Percentiles rank a stretch among this genome's conserved stretches.
These are phyloP conservation scores for Selaginella tamariscina DNA, from an alignment of 75 land plant species.

Conservation along the genomic window DNA sequence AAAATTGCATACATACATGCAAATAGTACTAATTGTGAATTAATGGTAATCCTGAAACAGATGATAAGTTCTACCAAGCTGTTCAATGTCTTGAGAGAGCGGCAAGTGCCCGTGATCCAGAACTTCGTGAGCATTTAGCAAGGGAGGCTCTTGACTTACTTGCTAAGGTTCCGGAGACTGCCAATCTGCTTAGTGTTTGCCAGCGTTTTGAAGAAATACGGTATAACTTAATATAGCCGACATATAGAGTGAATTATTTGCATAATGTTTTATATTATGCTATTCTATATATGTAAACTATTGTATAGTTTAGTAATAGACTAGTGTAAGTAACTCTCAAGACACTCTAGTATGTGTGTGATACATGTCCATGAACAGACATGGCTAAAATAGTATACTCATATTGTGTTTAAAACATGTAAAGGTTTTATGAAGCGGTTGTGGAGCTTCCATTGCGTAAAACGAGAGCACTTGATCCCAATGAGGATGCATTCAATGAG, in stretches of 20 bases:
- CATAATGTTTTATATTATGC: neutral
- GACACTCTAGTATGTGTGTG: neutral
- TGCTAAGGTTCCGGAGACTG: conserved; percentile 7
- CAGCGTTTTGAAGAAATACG: conserved; percentile 20
- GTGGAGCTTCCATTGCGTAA: neutral
- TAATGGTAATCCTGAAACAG: no score
- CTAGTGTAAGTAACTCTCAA: neutral
- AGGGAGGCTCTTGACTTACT: conserved; percentile 18
- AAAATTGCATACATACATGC: no score
- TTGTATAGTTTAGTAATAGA: neutral
- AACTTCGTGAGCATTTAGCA: neutral
- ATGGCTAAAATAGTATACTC: neutral
- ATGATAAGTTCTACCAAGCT: conserved; percentile 6
- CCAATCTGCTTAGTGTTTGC: conserved; percentile 7
- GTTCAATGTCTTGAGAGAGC: conserved; percentile 8
- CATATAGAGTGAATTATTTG: conserved; percentile 10
- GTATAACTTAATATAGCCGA: neutral
- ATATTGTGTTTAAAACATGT: neutral
- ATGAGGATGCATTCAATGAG: conserved; percentile 8
- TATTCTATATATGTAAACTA: neutral
- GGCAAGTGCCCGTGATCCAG: neutral
- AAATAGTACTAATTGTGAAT: no score
- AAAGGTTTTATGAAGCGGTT: conserved; percentile 8
- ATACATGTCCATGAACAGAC: neutral
- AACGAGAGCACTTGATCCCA: neutral